Evolutionary conservation across 495 filamentous ascomycete genomes (phyloP), one percentile per base, ranked within the genome.

Genomic region (Xylaria curta): DNA sequence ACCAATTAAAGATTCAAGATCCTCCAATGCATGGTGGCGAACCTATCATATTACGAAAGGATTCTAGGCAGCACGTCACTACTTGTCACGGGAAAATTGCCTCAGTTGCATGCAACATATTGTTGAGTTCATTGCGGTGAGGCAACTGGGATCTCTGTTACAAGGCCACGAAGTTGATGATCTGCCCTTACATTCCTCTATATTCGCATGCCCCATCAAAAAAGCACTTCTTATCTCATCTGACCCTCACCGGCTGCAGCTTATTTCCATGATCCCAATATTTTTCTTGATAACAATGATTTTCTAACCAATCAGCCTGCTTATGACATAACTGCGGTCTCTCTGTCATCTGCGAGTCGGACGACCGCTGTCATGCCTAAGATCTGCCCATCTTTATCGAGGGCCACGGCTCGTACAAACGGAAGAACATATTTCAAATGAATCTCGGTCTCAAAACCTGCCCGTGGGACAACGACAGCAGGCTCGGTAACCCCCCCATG

Each of bases 361-460:
- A 47, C 24, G 36, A 26, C 21, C 12, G 47, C 46, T 17, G 61
- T 71, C 47, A 44, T 64, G 33, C 73, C 75, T 26, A 76, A 42
- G 46, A 76, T 49, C 1, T 44, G 13, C 4, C 71, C 72, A 38
- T 62, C 53, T 21, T 21, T 28, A 31, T 72, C 75, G 4, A 76
- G 40, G 17, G 75, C 77, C 3, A 72, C 71, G 47, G 71, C 73
- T 19, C 70, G 73, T 42, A 72, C 19, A 44, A 69, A 75, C 1
- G 51, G 66, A 3, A 42, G n/a, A 17, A 36, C 10, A 53, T n/a
- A 3, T 44, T 44, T 36, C 36, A 77, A 17, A 9, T 10, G 3
- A 31, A 78, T 75, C n/a, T 68, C 67, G 19, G 75, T 77, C 53
- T 80, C 78, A 38, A 80, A 80, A 12, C 75, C 75, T 0, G 56